phyloP scores from a whole-genome alignment of 768 basidiomycete species.

The Leccinum broughii region DNA sequence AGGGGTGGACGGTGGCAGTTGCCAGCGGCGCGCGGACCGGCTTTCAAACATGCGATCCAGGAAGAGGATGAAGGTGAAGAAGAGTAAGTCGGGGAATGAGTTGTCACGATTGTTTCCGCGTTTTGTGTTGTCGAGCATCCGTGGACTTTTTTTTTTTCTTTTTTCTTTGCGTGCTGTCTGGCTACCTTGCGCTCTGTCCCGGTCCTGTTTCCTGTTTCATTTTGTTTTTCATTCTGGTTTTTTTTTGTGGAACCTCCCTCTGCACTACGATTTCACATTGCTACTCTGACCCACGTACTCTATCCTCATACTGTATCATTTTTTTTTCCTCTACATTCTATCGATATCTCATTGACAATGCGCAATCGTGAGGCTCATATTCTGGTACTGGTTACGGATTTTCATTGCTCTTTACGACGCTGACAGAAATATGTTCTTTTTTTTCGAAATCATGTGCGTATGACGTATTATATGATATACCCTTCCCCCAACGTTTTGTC shows the following conservation, averaged over 20 bases:
- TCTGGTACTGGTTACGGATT: slow-evolving; percentile 27
- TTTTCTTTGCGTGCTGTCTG: slow-evolving; percentile 2
- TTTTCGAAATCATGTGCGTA: slow-evolving; percentile 12
- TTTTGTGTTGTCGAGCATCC: slow-evolving; percentile 15
- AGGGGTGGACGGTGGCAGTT: slow-evolving; percentile 67
- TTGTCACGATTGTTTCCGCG: slow-evolving; percentile 1
- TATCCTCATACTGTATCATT: slow-evolving; percentile 4
- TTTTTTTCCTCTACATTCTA: slow-evolving; percentile 2
- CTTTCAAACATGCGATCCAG: slow-evolving; percentile 71
- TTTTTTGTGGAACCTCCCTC: slow-evolving; percentile 6
- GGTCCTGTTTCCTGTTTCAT: not conserved
- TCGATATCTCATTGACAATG: slow-evolving; percentile 1
- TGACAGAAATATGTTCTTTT: not conserved
- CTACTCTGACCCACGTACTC: slow-evolving; percentile 17
- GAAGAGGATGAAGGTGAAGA: slow-evolving; percentile 89
- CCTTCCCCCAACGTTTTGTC: slow-evolving; percentile 5
- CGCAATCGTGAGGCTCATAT: slow-evolving; percentile 1
- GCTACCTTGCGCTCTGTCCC: slow-evolving; percentile 7
- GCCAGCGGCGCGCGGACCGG: slow-evolving; percentile 66
- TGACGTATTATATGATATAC: slow-evolving; percentile 27
- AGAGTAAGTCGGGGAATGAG: slow-evolving; percentile 37
- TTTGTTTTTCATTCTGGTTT: not conserved
- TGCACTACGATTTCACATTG: slow-evolving; percentile 10
- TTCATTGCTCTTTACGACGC: slow-evolving; percentile 5
- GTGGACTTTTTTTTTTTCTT: slow-evolving; percentile 1